A percentile compares a stretch with the other conserved stretches of the same genome.
phyloP scores from a whole-genome alignment of 2,329 filamentous ascomycete genomes.

The Penicillium sp. region DNA sequence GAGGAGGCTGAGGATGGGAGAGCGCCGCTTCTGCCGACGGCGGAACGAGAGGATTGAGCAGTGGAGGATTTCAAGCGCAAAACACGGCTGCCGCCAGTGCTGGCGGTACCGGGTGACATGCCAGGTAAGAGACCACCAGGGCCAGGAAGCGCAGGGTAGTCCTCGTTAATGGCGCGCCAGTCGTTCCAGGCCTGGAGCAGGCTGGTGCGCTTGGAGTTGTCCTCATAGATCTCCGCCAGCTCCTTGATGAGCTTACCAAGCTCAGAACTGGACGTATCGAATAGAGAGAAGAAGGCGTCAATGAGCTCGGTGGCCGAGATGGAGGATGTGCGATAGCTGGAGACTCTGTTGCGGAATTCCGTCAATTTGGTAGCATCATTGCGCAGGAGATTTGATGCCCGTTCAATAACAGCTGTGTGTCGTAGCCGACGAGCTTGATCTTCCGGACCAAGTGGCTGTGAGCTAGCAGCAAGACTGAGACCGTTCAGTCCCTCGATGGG shows the following conservation, averaged over 20 bases:
- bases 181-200: slow-evolving; percentile 86
- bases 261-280: slow-evolving; percentile 72
- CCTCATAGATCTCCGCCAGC: slow-evolving; percentile 86
- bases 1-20: slow-evolving; percentile 38
- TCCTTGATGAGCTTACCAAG: slow-evolving; percentile 87
- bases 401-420: slow-evolving; percentile 78
- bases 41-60: slow-evolving; percentile 59
- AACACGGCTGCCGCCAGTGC: slow-evolving; percentile 54
- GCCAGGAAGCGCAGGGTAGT: slow-evolving; percentile 83
- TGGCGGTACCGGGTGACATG: slow-evolving; percentile 41
- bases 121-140: slow-evolving; percentile 62
- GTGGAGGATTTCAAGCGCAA: slow-evolving; percentile 66
- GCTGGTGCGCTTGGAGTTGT: slow-evolving; percentile 64
- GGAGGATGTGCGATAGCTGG: slow-evolving; percentile 65
- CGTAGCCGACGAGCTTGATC: slow-evolving; percentile 75
- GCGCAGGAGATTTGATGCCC: slow-evolving; percentile 72
- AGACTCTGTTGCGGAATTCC: slow-evolving; percentile 74
- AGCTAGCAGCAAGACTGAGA: slow-evolving; percentile 45
- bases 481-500: slow-evolving; percentile 45
- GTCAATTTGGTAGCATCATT: slow-evolving; percentile 70
- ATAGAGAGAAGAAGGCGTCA: slow-evolving; percentile 80
- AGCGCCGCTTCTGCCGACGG: slow-evolving; percentile 55
- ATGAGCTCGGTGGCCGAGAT: slow-evolving; percentile 71
- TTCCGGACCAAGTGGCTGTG: slow-evolving; percentile 57
- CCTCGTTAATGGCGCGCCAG: slow-evolving; percentile 92